A percentile compares a stretch with the other conserved stretches of the same genome.
These are phyloP conservation scores for Lavandula angustifolia DNA, from an alignment of 257 asterid genomes.

Conservation along the genomic window DNA sequence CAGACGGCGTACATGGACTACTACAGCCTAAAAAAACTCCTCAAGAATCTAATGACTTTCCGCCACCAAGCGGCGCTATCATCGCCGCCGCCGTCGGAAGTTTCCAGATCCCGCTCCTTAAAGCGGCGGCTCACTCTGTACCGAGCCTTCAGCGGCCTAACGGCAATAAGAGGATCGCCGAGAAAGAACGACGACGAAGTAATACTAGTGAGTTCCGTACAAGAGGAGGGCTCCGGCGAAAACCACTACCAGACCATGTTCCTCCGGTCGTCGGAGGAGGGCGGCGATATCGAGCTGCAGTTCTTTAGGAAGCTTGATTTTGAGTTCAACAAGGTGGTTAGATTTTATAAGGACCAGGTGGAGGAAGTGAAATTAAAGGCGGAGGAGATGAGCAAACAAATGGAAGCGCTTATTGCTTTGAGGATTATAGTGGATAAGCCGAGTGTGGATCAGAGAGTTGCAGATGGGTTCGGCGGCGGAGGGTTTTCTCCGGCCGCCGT, in stretches of 20 bases:
- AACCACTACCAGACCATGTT: constrained; percentile 62
- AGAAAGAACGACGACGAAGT: constrained; percentile 61
- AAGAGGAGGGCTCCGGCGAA: constrained; percentile 36
- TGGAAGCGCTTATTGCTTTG: constrained; percentile 87
- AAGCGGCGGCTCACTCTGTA: constrained; percentile 63
- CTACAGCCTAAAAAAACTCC: constrained; percentile 43
- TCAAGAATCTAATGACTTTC: constrained; percentile 51
- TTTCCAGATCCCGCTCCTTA: constrained; percentile 35
- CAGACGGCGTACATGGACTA: constrained; percentile 78
- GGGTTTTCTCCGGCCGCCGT: constrained; percentile 44
- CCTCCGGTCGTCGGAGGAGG: constrained; percentile 59
- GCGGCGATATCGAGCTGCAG: constrained; percentile 62
- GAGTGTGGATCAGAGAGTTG: constrained; percentile 23
- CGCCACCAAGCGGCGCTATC: constrained; percentile 25
- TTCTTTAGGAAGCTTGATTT: constrained; percentile 61
- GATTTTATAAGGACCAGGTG: constrained; percentile 56
- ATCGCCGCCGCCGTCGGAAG: constrained; percentile 22
- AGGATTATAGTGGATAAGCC: constrained; percentile 62
- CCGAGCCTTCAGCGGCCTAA: constrained; percentile 78
- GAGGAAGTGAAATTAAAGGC: constrained; percentile 54
- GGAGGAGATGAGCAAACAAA: constrained; percentile 61
- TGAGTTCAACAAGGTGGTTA: constrained; percentile 69
- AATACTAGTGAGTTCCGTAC: constrained; percentile 54
- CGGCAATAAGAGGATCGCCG: constrained; percentile 27
- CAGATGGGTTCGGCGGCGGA: background rate